A percentile compares a stretch with the other conserved stretches of the same genome.
These are phyloP conservation scores for Jasminum sambac DNA, from an alignment of 257 asterid species.

Conservation along the genomic window DNA sequence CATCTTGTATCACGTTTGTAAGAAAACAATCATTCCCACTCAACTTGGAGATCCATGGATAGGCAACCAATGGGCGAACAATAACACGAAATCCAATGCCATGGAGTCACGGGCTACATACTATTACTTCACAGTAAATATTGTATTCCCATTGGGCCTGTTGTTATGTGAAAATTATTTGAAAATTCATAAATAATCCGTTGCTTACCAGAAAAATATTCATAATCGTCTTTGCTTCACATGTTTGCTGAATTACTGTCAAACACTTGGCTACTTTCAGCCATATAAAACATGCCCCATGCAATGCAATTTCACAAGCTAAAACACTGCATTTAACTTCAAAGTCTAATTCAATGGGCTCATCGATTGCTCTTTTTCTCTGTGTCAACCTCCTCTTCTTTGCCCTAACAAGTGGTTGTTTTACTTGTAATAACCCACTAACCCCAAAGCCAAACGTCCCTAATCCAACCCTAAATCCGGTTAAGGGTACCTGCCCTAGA, in stretches of 20 bases:
- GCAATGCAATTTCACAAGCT: background rate
- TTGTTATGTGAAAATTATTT: background rate
- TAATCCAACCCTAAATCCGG: slow-evolving; percentile 34
- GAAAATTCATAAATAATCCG: background rate
- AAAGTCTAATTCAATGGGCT: slow-evolving; percentile 37
- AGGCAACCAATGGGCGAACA: background rate
- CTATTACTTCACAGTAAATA: slow-evolving; percentile 45
- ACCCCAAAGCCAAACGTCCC: slow-evolving; percentile 39
- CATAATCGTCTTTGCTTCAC: slow-evolving; percentile 20
- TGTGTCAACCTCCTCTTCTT: slow-evolving; percentile 43
- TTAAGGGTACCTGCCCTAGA: slow-evolving; percentile 60
- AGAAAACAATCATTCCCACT: background rate
- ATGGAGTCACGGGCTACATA: slow-evolving; percentile 35
- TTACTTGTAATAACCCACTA: slow-evolving; percentile 36
- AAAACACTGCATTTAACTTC: background rate
- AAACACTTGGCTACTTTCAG: slow-evolving; percentile 18
- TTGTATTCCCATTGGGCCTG: background rate
- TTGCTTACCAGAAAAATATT: background rate
- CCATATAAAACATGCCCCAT: slow-evolving; percentile 24
- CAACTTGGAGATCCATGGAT: background rate
- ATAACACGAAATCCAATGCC: slow-evolving; percentile 16
- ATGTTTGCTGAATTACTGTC: slow-evolving; percentile 19
- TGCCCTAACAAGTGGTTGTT: slow-evolving; percentile 47
- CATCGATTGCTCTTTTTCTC: slow-evolving; percentile 39
- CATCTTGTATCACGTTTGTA: background rate